phyloP scores from a whole-genome alignment of 495 filamentous ascomycete species.

The Hyaloscypha variabilis region DNA sequence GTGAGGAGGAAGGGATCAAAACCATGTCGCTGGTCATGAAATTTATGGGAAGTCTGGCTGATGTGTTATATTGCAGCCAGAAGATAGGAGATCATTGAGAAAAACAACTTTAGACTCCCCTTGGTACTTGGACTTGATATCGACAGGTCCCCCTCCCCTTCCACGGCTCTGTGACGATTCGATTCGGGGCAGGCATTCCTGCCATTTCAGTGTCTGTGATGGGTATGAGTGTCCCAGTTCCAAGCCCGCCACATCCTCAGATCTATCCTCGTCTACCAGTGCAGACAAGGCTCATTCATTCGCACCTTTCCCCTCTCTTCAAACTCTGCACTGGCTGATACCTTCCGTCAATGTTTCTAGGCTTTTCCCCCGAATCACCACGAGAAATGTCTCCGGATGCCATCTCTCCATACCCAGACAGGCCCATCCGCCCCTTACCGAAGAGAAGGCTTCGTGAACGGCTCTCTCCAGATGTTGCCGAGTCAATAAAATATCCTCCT shows the following conservation, averaged over 20 bases:
- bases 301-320: not conserved
- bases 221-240: constrained; percentile 20
- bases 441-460: constrained; percentile 84
- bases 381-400: constrained; percentile 68
- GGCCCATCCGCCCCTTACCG: constrained; percentile 91
- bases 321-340: constrained; percentile 19
- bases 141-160: not conserved
- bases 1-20: not conserved
- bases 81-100: constrained; percentile 28
- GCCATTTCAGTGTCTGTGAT: constrained; percentile 28
- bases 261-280: not conserved
- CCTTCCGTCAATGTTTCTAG: constrained; percentile 22
- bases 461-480: constrained; percentile 80
- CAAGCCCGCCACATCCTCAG: constrained; percentile 7
- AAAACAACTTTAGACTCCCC: constrained; percentile 20
- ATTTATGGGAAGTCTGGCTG: constrained; percentile 21
- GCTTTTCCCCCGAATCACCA: constrained; percentile 32
- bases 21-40: not conserved
- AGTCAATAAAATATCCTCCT: constrained; percentile 79
- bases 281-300: constrained; percentile 5
- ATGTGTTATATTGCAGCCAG: constrained; percentile 23
- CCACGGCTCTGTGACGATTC: constrained; percentile 2
- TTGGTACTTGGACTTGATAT: not conserved
- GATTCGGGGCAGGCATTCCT: constrained; percentile 12
- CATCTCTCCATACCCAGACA: constrained; percentile 77